phyloP scores from a whole-genome alignment of 306 rosid species.

The Medicago arabica region DNA sequence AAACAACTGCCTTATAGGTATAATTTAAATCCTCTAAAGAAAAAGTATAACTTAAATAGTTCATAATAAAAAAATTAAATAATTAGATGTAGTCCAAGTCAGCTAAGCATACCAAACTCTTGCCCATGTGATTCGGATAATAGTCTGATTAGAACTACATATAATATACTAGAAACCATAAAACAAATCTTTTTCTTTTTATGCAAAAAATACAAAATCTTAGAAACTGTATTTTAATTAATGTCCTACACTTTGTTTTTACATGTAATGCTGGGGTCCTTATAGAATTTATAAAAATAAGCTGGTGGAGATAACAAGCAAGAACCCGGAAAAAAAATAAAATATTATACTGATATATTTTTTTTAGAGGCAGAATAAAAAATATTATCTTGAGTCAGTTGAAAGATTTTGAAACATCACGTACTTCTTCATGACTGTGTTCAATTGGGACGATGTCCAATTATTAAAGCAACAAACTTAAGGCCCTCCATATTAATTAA shows the following conservation, averaged over 20 bases:
- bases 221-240: background rate
- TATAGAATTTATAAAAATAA: background rate
- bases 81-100: background rate
- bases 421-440: slow-evolving; percentile 28
- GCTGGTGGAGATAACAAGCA: slow-evolving; percentile 32
- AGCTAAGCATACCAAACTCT: background rate
- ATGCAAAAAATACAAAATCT: no score
- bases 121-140: background rate
- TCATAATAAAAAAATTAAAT: no score
- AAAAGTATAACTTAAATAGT: no score
- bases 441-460: slow-evolving; percentile 31
- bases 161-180: background rate
- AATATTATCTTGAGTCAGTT: slow-evolving; percentile 34
- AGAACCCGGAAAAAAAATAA: background rate
- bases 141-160: background rate
- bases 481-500: slow-evolving; percentile 23
- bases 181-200: no score
- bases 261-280: slow-evolving; percentile 4
- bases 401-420: slow-evolving; percentile 9
- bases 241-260: slow-evolving; percentile 30
- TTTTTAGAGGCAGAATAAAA: background rate
- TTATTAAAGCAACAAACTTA: slow-evolving; percentile 30
- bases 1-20: background rate
- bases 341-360: background rate
- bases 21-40: no score